Evolutionary conservation across 73 alveolate genomes (phyloP).

Genomic region (Uronychia setigera): DNA sequence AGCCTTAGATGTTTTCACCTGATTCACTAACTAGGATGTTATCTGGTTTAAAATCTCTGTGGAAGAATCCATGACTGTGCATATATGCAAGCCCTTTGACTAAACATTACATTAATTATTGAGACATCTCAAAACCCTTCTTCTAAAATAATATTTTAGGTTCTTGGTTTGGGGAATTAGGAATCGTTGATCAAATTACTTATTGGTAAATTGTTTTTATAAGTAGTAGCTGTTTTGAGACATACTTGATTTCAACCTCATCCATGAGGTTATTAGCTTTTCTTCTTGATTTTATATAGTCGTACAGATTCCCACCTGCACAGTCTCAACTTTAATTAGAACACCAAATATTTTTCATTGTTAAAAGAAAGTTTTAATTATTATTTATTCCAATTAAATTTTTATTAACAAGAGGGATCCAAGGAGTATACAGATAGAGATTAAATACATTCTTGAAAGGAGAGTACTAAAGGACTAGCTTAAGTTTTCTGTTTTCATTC

Average conservation of each 20-base stretch:
- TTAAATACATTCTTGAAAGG: too few relatives aligned
- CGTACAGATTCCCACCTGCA: not conserved
- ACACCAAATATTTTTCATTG: too few relatives aligned
- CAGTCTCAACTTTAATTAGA: too few relatives aligned
- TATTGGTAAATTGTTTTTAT: too few relatives aligned
- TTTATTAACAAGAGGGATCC: too few relatives aligned
- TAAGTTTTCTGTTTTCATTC: constrained; percentile 41
- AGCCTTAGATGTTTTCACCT: constrained; percentile 65
- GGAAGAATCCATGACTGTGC: constrained; percentile 65
- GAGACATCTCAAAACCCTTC: too few relatives aligned
- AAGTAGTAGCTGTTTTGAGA: constrained; percentile 49
- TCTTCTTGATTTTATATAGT: not conserved
- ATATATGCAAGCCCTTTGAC: constrained; percentile 38
- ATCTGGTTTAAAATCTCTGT: constrained; percentile 78
- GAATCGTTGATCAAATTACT: too few relatives aligned
- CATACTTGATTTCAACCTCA: not conserved
- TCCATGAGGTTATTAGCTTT: not conserved
- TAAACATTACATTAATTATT: not conserved
- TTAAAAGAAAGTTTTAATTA: too few relatives aligned
- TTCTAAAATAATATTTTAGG: too few relatives aligned
- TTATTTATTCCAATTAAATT: too few relatives aligned
- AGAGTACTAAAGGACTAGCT: not conserved
- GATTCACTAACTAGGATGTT: constrained; percentile 55
- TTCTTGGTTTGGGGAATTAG: too few relatives aligned
- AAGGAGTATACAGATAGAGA: too few relatives aligned